Evolutionary conservation across 305 asterid genomes (phyloP).

Genomic region (Euphrasia arctica): DNA sequence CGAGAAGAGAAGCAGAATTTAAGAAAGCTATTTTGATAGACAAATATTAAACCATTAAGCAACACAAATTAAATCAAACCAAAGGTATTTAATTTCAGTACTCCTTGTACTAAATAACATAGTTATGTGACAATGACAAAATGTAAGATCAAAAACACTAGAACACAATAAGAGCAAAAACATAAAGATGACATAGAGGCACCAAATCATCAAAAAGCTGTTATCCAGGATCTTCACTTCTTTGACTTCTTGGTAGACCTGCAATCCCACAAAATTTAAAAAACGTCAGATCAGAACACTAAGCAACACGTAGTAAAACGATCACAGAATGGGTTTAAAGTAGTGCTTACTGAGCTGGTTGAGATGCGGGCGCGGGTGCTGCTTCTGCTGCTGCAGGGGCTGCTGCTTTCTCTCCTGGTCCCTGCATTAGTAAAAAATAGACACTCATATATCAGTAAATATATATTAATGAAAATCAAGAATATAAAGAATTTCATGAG

Average conservation of each 20-base stretch:
- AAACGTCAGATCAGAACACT: not conserved
- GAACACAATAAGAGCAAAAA: constrained; percentile 30
- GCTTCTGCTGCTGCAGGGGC: constrained; percentile 4
- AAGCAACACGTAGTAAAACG: not conserved
- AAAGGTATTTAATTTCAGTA: constrained; percentile 19
- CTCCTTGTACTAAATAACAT: constrained; percentile 26
- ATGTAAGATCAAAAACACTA: constrained; percentile 24
- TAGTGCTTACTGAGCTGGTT: not conserved
- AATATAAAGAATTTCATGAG: not conserved
- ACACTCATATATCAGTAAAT: not conserved
- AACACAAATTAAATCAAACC: constrained; percentile 4
- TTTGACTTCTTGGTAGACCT: not conserved
- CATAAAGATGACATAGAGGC: constrained; percentile 25
- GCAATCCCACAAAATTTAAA: not conserved
- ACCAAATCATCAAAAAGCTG: constrained; percentile 16
- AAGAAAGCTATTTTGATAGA: too few relatives aligned
- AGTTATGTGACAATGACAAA: constrained; percentile 24
- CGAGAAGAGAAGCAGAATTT: too few relatives aligned
- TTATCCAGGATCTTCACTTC: not conserved
- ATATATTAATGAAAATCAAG: not conserved
- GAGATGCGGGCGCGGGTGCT: not conserved
- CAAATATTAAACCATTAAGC: not conserved
- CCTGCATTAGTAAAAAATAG: not conserved
- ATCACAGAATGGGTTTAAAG: not conserved
- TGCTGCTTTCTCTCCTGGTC: not conserved